A percentile compares a stretch with the other conserved stretches of the same genome.
phyloP scores from a whole-genome alignment of 1,284 basidiomycete species.

The Ceratobasidium sp. region DNA sequence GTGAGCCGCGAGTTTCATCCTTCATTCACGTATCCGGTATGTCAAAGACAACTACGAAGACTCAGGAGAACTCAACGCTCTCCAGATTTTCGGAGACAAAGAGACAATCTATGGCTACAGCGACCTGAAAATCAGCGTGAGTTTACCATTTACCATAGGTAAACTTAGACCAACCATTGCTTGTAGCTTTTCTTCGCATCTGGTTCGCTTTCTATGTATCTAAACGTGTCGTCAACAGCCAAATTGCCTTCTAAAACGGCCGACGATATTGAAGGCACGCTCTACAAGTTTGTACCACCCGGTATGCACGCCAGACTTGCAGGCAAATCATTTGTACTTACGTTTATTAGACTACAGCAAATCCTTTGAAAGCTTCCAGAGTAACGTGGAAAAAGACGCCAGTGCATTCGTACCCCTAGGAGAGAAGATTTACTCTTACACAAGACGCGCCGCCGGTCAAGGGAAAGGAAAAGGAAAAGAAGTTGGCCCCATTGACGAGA shows the following conservation, averaged over 20 bases:
- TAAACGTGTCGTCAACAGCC: slow-evolving; percentile 73
- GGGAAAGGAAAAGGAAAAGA: slow-evolving; percentile 64
- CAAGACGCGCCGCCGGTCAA: slow-evolving; percentile 60
- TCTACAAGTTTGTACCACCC: slow-evolving; percentile 82
- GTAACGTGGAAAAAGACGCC: slow-evolving; percentile 78
- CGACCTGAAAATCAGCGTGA: slow-evolving; percentile 81
- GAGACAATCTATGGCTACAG: slow-evolving; percentile 97
- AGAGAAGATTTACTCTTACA: slow-evolving; percentile 79
- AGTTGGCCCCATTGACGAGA: slow-evolving; percentile 59
- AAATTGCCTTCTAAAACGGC: slow-evolving; percentile 78
- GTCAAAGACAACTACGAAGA: slow-evolving; percentile 48
- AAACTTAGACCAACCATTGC: slow-evolving; percentile 10
- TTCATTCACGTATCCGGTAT: slow-evolving; percentile 86
- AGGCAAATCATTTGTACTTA: neutral
- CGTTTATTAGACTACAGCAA: slow-evolving; percentile 68
- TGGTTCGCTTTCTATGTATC: slow-evolving; percentile 81
- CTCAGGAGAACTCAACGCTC: slow-evolving; percentile 5
- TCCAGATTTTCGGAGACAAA: slow-evolving; percentile 90
- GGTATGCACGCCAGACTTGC: slow-evolving; percentile 57
- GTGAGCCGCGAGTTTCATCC: slow-evolving; percentile 77
- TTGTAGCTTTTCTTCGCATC: slow-evolving; percentile 84
- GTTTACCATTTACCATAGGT: slow-evolving; percentile 49
- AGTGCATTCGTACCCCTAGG: slow-evolving; percentile 80
- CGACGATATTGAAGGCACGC: slow-evolving; percentile 85
- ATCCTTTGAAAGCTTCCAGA: slow-evolving; percentile 70